Evolutionary conservation across 257 asterid genomes (phyloP).

Genomic region (Primulina tabacum): DNA sequence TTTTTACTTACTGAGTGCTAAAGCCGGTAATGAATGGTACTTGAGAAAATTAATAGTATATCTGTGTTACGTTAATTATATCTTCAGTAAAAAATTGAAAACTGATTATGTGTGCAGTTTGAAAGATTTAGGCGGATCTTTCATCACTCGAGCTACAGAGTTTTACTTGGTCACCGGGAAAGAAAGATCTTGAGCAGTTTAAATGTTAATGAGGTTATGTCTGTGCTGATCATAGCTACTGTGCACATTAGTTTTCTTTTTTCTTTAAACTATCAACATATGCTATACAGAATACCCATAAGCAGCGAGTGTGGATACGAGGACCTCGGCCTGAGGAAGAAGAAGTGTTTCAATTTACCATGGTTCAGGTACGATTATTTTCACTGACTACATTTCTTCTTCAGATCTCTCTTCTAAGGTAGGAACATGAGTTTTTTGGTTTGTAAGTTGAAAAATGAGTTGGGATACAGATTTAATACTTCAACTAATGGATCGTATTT

Average conservation of each 20-base stretch:
- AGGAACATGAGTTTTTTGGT: background rate
- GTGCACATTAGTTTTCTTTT: background rate
- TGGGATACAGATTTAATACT: background rate
- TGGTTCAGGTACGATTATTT: conserved; percentile 63
- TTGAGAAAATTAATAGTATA: conserved; percentile 3
- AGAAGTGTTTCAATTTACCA: conserved; percentile 72
- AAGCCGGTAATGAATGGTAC: background rate
- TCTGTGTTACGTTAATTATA: conserved; percentile 3
- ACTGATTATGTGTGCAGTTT: conserved; percentile 45
- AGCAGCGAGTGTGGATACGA: conserved; percentile 79
- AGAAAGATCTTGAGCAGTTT: conserved; percentile 85
- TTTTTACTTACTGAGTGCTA: background rate
- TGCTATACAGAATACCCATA: conserved; percentile 57
- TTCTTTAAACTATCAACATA: conserved; percentile 15
- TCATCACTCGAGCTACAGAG: conserved; percentile 90
- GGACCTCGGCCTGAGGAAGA: conserved; percentile 96
- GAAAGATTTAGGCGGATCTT: conserved; percentile 90
- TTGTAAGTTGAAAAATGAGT: background rate
- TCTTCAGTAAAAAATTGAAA: background rate
- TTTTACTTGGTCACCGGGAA: conserved; percentile 79
- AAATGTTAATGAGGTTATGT: conserved; percentile 65
- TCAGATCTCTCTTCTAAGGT: conserved; percentile 17
- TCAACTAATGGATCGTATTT: conserved; percentile 2
- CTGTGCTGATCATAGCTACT: background rate
- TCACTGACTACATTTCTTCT: background rate